These are phyloP conservation scores for Pseudocercospora fijiensis DNA, from an alignment of 2,329 filamentous ascomycete species.

Conservation along the genomic window DNA sequence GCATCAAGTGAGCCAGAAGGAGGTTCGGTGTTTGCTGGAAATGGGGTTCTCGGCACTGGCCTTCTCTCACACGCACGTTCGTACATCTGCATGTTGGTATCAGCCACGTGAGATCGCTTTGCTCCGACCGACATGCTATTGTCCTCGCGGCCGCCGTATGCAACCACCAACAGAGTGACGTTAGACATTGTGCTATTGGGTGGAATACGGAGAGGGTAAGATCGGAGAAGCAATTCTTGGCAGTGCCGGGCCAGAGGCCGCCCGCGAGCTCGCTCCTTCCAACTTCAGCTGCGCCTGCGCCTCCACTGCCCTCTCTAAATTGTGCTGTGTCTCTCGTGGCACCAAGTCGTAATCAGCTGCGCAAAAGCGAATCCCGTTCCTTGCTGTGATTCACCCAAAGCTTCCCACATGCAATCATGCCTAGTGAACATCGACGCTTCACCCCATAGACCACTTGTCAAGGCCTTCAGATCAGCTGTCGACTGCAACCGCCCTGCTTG, in stretches of 20 bases:
- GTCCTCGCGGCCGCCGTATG: background rate
- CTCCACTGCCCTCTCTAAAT: background rate
- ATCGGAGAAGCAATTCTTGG: no score
- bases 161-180: background rate
- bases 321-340: background rate
- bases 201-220: no score
- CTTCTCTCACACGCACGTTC: background rate
- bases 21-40: background rate
- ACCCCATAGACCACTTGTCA: no score
- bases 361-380: background rate
- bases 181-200: no score
- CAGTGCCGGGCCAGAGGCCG: background rate
- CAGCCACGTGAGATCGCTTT: background rate
- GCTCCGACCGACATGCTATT: background rate
- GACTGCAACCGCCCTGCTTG: conserved; percentile 42
- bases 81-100: background rate
- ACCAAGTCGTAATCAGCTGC: background rate
- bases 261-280: background rate
- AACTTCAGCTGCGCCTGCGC: background rate
- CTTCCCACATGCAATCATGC: background rate
- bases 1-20: background rate
- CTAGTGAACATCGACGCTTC: background rate
- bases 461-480: conserved; percentile 33
- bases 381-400: background rate
- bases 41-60: background rate